phyloP scores from a whole-genome alignment of 345 rosid genomes.

The Syzygium aromaticum region DNA sequence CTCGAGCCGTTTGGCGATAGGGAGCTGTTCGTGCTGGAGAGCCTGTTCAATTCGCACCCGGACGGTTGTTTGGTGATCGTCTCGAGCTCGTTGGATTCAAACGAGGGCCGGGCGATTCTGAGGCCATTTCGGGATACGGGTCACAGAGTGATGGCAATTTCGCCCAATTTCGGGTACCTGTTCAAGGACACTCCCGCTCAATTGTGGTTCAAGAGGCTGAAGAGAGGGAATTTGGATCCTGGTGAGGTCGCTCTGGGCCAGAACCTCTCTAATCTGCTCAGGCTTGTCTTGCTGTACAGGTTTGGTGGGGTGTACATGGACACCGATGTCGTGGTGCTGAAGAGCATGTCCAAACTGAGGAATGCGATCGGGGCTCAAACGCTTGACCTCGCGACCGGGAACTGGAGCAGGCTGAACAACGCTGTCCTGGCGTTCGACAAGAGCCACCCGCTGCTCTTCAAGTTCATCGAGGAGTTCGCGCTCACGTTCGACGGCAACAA shows the following conservation, averaged over 20 bases:
- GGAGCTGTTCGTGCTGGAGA: slow-evolving; percentile 52
- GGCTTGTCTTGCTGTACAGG: slow-evolving; percentile 69
- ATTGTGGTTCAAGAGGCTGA: slow-evolving; percentile 48
- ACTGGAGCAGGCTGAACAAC: slow-evolving; percentile 85
- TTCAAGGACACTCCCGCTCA: slow-evolving; percentile 61
- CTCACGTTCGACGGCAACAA: slow-evolving; percentile 77
- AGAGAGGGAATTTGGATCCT: slow-evolving; percentile 49
- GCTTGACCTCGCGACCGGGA: slow-evolving; percentile 36
- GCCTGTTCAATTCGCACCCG: slow-evolving; percentile 57
- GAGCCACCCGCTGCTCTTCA: slow-evolving; percentile 61
- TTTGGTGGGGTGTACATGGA: slow-evolving; percentile 81
- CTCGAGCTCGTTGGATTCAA: slow-evolving; percentile 63
- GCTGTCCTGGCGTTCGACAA: slow-evolving; percentile 77
- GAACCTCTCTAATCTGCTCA: slow-evolving; percentile 73
- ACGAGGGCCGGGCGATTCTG: slow-evolving; percentile 32
- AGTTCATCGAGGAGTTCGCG: slow-evolving; percentile 75
- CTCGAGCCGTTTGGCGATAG: slow-evolving; percentile 49
- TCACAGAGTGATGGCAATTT: slow-evolving; percentile 28
- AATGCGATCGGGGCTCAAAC: slow-evolving; percentile 82
- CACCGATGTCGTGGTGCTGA: slow-evolving; percentile 60
- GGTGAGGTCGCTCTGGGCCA: slow-evolving; percentile 83
- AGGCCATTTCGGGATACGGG: slow-evolving; percentile 48
- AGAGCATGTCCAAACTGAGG: slow-evolving; percentile 32
- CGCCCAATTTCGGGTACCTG: slow-evolving; percentile 58
- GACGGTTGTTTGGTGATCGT: slow-evolving; percentile 60